Evolutionary conservation across 495 filamentous ascomycete genomes (phyloP), one percentile per base, ranked within the genome.

Genomic region (Neurospora discreta): DNA sequence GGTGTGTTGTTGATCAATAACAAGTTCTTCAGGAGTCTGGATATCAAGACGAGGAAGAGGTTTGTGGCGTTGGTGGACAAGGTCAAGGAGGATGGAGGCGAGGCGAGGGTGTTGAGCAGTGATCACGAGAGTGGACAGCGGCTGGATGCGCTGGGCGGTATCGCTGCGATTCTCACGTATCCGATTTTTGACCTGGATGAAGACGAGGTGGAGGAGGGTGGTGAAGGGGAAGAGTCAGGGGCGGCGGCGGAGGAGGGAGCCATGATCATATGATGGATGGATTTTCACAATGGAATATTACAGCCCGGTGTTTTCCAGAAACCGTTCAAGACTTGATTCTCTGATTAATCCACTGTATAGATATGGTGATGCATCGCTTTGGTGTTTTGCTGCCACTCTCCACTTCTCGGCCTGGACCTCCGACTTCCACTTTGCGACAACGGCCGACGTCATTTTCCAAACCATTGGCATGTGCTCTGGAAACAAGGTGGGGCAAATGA

Each of bases 101-200:
- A 98, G 75, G 91, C 92, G 1, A 88, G 93, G 69, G 85, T 98
- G 36, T 81, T 98, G 60, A 98, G 96, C 76, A 93, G 91, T 73
- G 90, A 95, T 76, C 95, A 98, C 80, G 95, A 97, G 83, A 98
- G 95, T 82, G 95, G 95, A 20, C 90, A 91, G 81, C 82, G 93
- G 71, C 81, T 99, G 58, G 95, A 97, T 71, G 89, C 87, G 3
- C 77, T 99, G 72, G 95, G 95, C 1, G 91, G 93, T 7, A 90
- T 99, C 72, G 96, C 94, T 30, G 93, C 94, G 15, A 90, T 98
- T 39, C 83, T 97, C 74, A 97, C 95, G 5, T 99, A 93, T 76
- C 95, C 96, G 2, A 80, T 99, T 33, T 83, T 86, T 46, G 91
- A 92, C 73, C 80, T 94, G 38, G 92, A 93, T 73, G 89, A 91